Base-by-base conservation (phyloP, 176 grass and related monocot species). In the Juncus effusus region DNA sequence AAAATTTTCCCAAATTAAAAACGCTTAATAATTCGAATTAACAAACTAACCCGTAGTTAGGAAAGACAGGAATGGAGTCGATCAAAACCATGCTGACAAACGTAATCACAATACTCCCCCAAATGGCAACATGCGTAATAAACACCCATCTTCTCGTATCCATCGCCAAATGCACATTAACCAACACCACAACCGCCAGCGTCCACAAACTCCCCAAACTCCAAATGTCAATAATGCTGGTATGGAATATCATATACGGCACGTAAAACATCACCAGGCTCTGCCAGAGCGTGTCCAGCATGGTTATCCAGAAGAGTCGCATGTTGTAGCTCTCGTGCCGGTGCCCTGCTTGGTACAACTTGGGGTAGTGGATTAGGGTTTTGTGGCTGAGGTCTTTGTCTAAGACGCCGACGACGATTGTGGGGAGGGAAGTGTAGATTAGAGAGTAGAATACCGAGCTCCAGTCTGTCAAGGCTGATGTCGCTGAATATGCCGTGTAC, bases 391-490 rank as follows among this genome's bases (percentile, higher is more conserved):
- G 79, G 73, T 99, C 76, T 68, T 99, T 99, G 78, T 99, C 89
- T 37, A 99, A 83, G 89, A 99, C 84, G 67, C 94, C 94, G 62
- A 93, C 85, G 8, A 99, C 83, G 59, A 99, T 85, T 4, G 94
- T 90, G 41, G 94, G 94, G 52, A 99, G 78, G 67, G 89, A 99
- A 52, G 89, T 99, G 65, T 99, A 99, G 70, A 99, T 99, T 62
- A 99, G 81, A 50, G 94, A 99, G 79, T 99, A 99, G 73, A 99
- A 99, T 51, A 99, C 94, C 80, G 88, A 93, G 62, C 94, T 99
- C 94, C 94, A 99, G 82, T 99, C 94, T 62, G 94, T 99, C 51
- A 99, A 70, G 68, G 94, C 94, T n/a, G 84, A 87, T 60, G 89
- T 90, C 65, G 88, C 86, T 16, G 94, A 99, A 86, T 91, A 99